phyloP scores from a whole-genome alignment of 345 rosid genomes.

The Lepidium didymum region DNA sequence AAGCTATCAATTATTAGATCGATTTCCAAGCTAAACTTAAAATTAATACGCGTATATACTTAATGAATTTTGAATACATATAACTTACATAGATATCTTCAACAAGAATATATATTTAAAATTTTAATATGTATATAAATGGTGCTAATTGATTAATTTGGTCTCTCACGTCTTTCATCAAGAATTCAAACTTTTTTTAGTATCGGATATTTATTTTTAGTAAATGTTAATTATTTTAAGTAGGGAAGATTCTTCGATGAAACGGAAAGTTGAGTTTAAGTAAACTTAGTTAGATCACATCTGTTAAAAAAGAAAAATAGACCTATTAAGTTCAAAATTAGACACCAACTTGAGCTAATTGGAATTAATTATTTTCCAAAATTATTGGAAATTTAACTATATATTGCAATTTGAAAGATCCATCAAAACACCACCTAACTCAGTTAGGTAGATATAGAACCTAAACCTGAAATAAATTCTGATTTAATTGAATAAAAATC shows the following conservation, averaged over 20 bases:
- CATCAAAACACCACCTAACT: background rate
- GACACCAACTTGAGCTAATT: background rate
- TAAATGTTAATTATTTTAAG: background rate
- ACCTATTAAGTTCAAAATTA: background rate
- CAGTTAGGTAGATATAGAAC: background rate
- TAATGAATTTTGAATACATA: background rate
- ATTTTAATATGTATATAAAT: background rate
- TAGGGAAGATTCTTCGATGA: background rate
- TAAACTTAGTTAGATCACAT: background rate
- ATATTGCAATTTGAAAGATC: constrained; percentile 12
- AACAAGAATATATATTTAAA: background rate
- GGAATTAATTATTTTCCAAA: background rate
- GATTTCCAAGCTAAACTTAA: too few relatives aligned
- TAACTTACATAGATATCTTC: background rate
- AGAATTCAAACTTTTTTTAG: background rate
- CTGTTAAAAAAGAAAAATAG: background rate
- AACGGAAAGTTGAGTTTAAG: background rate
- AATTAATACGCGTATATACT: background rate
- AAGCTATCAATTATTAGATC: too few relatives aligned
- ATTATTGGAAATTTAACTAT: background rate
- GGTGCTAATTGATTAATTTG: background rate
- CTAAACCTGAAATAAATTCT: background rate
- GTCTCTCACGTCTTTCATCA: background rate
- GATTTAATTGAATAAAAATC: background rate
- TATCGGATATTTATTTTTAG: background rate